A percentile compares a stretch with the other conserved stretches of the same genome.
These are phyloP conservation scores for Casuarina cunninghamiana DNA, from an alignment of 306 rosid genomes.

Conservation along the genomic window DNA sequence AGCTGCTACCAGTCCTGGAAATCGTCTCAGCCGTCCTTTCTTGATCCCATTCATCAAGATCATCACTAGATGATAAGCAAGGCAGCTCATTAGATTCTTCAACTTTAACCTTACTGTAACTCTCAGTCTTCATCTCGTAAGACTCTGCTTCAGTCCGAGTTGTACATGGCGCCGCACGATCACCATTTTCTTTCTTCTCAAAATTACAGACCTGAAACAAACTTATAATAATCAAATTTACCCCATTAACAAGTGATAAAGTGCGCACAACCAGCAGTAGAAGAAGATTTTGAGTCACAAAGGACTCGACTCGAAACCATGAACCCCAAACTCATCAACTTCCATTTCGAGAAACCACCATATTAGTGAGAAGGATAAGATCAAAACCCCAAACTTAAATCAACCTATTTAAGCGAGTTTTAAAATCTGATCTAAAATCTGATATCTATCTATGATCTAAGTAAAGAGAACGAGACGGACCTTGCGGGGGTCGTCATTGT, in stretches of 20 bases:
- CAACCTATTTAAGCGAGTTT: neutral
- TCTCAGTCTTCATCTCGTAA: conserved; percentile 47
- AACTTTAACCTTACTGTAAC: conserved; percentile 53
- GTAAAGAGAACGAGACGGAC: conserved; percentile 32
- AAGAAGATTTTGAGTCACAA: neutral
- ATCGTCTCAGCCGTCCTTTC: conserved; percentile 35
- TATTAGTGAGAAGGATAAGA: no score
- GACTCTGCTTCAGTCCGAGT: conserved; percentile 44
- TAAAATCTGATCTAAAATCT: neutral
- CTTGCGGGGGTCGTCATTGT: conserved; percentile 57
- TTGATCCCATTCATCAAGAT: conserved; percentile 57
- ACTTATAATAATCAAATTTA: neutral
- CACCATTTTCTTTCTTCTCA: conserved; percentile 52
- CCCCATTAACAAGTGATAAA: neutral
- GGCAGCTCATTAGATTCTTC: conserved; percentile 50
- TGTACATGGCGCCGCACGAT: conserved; percentile 39
- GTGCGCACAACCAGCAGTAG: neutral
- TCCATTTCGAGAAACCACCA: no score
- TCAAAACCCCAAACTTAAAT: no score
- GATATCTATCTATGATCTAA: neutral
- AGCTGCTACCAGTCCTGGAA: conserved; percentile 58
- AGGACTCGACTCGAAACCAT: neutral
- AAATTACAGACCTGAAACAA: conserved; percentile 62
- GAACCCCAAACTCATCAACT: no score
- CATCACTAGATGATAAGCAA: conserved; percentile 51